Evolutionary conservation across 164 flowering plant genomes (phyloP).

Genomic region (Magnolia kwangsiensis): DNA sequence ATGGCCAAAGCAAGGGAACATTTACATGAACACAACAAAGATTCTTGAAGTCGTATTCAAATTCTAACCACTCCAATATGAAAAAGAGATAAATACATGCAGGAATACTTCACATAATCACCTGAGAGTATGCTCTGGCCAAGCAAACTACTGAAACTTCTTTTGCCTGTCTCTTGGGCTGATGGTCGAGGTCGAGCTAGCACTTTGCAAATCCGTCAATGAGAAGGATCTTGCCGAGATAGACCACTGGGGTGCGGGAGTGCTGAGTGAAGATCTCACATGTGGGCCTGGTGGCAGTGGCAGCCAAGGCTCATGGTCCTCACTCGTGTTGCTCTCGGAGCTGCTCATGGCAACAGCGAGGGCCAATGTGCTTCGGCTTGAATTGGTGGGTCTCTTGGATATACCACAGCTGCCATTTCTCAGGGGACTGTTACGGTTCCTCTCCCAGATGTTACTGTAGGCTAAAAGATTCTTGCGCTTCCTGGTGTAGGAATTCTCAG

Average conservation of each 20-base stretch:
- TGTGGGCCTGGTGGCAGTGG: constrained; percentile 58
- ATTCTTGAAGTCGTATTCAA: too few species aligned
- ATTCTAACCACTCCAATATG: too few species aligned
- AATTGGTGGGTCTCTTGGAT: constrained; percentile 49
- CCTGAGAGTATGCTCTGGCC: too few species aligned
- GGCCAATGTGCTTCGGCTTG: constrained; percentile 55
- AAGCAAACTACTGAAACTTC: constrained; percentile 8
- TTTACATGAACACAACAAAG: too few species aligned
- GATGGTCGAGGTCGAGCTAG: constrained; percentile 11
- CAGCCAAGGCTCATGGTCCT: constrained; percentile 25
- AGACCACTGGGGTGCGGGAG: constrained; percentile 6
- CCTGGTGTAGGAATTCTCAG: constrained; percentile 65
- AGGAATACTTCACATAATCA: too few species aligned
- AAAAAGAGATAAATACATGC: too few species aligned
- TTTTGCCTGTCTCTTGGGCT: constrained; percentile 7
- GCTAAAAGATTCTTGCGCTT: constrained; percentile 64
- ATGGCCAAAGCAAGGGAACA: too few species aligned
- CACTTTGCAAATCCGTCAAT: constrained; percentile 46
- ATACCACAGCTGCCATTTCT: constrained; percentile 49
- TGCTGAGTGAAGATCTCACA: constrained; percentile 13
- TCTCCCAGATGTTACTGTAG: constrained; percentile 24
- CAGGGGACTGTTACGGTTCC: constrained; percentile 24
- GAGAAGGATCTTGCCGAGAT: constrained; percentile 51
- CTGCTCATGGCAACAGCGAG: constrained; percentile 56
- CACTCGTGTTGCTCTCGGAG: constrained; percentile 39